A percentile compares a stretch with the other conserved stretches of the same genome.
These are phyloP conservation scores for Alloteropsis semialata DNA, from an alignment of 176 grass and related monocot species.

Conservation along the genomic window DNA sequence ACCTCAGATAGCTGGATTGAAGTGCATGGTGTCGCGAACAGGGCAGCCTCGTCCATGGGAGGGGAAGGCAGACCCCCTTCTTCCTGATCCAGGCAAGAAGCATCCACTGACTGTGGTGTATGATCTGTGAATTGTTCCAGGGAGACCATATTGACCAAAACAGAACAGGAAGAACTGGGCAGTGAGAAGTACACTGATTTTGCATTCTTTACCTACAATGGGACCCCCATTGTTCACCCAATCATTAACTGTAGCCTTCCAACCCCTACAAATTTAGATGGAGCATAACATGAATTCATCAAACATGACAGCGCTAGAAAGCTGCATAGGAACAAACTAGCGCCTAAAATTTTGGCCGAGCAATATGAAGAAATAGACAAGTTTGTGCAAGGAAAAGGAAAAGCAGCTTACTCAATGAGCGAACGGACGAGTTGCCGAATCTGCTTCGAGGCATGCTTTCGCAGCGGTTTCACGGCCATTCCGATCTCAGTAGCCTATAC, in stretches of 20 bases:
- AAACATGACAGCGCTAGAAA: conserved; percentile 7
- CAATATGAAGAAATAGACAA: not conserved
- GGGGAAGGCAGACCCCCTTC: conserved; percentile 56
- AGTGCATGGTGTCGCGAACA: conserved; percentile 46
- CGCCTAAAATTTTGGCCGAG: not conserved
- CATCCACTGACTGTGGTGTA: conserved; percentile 47
- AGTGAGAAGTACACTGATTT: not conserved
- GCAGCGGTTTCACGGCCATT: conserved; percentile 40
- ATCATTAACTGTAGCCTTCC: conserved; percentile 62
- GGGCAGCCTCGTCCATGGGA: conserved; percentile 63
- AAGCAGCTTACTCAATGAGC: conserved; percentile 52
- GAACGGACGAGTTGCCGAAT: conserved; percentile 56
- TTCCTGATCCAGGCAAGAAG: conserved; percentile 52
- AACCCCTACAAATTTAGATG: conserved; percentile 39
- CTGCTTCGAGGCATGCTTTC: conserved; percentile 49
- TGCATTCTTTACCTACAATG: conserved; percentile 42
- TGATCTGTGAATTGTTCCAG: conserved; percentile 42
- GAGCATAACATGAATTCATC: conserved; percentile 15
- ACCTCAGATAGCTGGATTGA: conserved; percentile 59
- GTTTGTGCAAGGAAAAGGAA: not conserved
- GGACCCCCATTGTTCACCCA: conserved; percentile 46
- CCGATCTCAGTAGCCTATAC: conserved; percentile 67
- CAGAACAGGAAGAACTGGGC: not conserved
- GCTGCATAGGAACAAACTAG: not conserved
- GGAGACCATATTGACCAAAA: not conserved